Percentiles rank a stretch among this genome's conserved stretches.
Evolutionary conservation across 352 stramenopile genomes (phyloP).

Genomic region (Phytopythium oedochilum): DNA sequence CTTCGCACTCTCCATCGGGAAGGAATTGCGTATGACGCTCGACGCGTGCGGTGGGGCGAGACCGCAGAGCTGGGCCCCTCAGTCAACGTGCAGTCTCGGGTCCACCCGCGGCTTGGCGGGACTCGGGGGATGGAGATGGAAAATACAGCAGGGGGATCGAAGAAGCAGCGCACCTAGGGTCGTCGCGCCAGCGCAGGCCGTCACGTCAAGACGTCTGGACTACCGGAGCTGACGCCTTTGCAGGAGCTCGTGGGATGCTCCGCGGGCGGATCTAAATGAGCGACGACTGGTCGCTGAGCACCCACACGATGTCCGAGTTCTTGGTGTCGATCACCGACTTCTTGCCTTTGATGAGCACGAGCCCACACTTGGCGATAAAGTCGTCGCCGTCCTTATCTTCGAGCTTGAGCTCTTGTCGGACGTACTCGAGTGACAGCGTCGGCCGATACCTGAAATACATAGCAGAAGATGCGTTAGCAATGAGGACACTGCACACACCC

Average conservation of each 20-base stretch:
- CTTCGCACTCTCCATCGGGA: not conserved
- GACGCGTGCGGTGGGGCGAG: not conserved
- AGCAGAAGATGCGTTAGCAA: constrained; percentile 10
- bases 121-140: not conserved
- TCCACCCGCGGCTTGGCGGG: not conserved
- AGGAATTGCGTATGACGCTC: not conserved
- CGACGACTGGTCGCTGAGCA: constrained; percentile 72
- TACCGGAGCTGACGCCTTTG: not conserved
- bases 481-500: not conserved
- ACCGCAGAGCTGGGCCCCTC: not conserved
- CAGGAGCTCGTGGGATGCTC: not conserved
- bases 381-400: constrained; percentile 57
- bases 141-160: not conserved
- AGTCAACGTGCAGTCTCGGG: not conserved
- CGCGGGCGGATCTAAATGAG: constrained; percentile 57
- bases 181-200: not conserved
- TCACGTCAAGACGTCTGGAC: not conserved
- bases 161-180: not conserved
- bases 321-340: constrained; percentile 75
- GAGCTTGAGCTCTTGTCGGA: constrained; percentile 71
- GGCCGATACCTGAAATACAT: constrained; percentile 56
- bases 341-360: constrained; percentile 61
- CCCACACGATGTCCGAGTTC: constrained; percentile 79
- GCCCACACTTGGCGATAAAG: constrained; percentile 73
- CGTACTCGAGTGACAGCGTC: constrained; percentile 65